A percentile compares a stretch with the other conserved stretches of the same genome.
Evolutionary conservation across 169 alveolate species (phyloP).

Genomic region (Eimeria tenella): DNA sequence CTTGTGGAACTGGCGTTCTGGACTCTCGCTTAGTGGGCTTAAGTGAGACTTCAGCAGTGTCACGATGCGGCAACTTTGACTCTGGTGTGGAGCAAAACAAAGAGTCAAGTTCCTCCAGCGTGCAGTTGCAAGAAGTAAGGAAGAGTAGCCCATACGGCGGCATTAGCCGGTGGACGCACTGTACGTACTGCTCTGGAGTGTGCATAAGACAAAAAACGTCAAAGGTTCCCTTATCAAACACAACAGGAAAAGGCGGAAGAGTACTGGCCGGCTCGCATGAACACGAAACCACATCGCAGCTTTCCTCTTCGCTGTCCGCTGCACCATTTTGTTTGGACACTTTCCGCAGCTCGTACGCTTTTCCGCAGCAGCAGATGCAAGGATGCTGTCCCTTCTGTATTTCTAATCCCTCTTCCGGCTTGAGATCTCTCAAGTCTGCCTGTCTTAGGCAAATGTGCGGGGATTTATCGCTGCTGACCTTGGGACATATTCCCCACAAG

Average conservation of each 20-base stretch:
- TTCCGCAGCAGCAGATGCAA: conserved; percentile 66
- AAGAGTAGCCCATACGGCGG: conserved; percentile 58
- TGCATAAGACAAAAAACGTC: conserved; percentile 73
- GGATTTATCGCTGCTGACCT: not conserved
- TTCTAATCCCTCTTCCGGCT: not conserved
- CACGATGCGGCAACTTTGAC: not conserved
- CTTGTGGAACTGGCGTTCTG: not conserved
- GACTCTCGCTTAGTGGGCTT: not conserved
- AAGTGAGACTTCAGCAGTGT: not conserved
- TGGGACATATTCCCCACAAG: not conserved
- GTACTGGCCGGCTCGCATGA: conserved; percentile 17
- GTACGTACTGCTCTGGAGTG: conserved; percentile 72
- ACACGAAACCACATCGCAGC: not conserved
- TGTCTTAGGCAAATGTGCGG: conserved; percentile 43
- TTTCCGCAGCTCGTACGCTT: not conserved
- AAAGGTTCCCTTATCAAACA: conserved; percentile 77
- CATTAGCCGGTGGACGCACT: conserved; percentile 57
- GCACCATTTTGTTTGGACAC: not conserved
- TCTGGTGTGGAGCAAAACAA: conserved; percentile 10
- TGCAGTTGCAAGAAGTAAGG: conserved; percentile 78
- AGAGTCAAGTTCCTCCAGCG: conserved; percentile 68
- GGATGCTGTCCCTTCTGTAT: not conserved
- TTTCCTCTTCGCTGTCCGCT: not conserved
- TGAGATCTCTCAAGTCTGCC: conserved; percentile 36
- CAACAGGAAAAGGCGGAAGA: conserved; percentile 68